These are phyloP conservation scores for Didymella glomerata DNA, from an alignment of 2,329 filamentous ascomycete genomes.

Conservation along the genomic window DNA sequence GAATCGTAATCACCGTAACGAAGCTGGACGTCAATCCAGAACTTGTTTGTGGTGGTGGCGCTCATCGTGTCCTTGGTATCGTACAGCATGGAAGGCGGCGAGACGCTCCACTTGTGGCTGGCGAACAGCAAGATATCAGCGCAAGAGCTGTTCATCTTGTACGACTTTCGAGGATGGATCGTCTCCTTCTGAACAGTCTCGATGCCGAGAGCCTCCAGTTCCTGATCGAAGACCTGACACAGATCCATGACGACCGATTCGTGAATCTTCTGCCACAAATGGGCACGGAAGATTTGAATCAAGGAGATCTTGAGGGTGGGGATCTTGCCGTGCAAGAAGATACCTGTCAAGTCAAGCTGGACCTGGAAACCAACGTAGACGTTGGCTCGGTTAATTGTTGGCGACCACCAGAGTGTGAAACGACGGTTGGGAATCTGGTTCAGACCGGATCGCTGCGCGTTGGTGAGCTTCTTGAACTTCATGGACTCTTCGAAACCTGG, in stretches of 20 bases:
- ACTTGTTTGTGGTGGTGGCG: constrained; percentile 95
- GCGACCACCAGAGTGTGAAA: constrained; percentile 97
- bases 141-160: constrained; percentile 99
- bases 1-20: constrained; percentile 98
- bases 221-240: constrained; percentile 97
- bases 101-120: constrained; percentile 99
- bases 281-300: constrained; percentile 98
- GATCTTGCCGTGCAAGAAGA: constrained; percentile 99
- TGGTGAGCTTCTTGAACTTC: constrained; percentile 99
- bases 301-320: constrained; percentile 97
- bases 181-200: constrained; percentile 99
- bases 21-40: constrained; percentile 97
- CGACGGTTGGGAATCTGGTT: constrained; percentile 99
- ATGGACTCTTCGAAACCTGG: constrained; percentile 64
- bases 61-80: constrained; percentile 97
- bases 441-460: constrained; percentile 93
- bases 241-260: constrained; percentile 99
- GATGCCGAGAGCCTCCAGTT: constrained; percentile 92
- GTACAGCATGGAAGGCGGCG: constrained; percentile 87
- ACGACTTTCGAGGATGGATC: constrained; percentile 97
- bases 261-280: constrained; percentile 99
- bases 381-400: constrained; percentile 90
- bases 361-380: constrained; percentile 99
- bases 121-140: constrained; percentile 97
- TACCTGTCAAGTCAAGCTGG: constrained; percentile 95